These are phyloP conservation scores for Xanthoconium separans DNA, from an alignment of 1,284 basidiomycete genomes.

Conservation along the genomic window DNA sequence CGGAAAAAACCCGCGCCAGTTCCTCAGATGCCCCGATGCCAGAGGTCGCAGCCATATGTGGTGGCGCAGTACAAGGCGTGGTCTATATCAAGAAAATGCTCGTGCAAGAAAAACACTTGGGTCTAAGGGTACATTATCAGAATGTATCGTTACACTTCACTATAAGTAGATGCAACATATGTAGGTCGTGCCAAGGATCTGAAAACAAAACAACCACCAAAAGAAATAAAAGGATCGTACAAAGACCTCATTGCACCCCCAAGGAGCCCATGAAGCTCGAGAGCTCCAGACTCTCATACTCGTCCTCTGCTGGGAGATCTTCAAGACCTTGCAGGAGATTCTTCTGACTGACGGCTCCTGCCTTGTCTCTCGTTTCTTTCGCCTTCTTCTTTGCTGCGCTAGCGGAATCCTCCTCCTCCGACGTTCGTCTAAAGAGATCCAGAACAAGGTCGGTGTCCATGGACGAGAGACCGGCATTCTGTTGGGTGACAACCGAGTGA, in stretches of 20 bases:
- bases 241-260: conserved; percentile 36
- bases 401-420: conserved; percentile 66
- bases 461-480: conserved; percentile 89
- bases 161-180: conserved; percentile 36
- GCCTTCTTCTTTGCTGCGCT: conserved; percentile 55
- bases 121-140: conserved; percentile 37
- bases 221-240: conserved; percentile 10
- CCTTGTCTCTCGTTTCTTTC: conserved; percentile 52
- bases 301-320: conserved; percentile 86
- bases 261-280: conserved; percentile 83
- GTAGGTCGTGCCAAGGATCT: conserved; percentile 25
- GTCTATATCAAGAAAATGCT: not conserved
- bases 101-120: conserved; percentile 12
- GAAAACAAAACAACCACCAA: conserved; percentile 15
- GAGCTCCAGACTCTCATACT: conserved; percentile 85
- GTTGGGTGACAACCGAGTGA: conserved; percentile 94
- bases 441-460: conserved; percentile 99
- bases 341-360: conserved; percentile 64
- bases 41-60: conserved; percentile 64
- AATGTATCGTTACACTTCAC: conserved; percentile 34
- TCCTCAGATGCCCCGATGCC: conserved; percentile 59
- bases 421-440: conserved; percentile 88
- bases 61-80: not conserved
- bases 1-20: conserved; percentile 53
- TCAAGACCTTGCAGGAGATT: conserved; percentile 84